Evolutionary conservation across 2,329 filamentous ascomycete species (phyloP), one percentile per base, ranked within the genome.

Genomic region (Stylonectria norvegica): DNA sequence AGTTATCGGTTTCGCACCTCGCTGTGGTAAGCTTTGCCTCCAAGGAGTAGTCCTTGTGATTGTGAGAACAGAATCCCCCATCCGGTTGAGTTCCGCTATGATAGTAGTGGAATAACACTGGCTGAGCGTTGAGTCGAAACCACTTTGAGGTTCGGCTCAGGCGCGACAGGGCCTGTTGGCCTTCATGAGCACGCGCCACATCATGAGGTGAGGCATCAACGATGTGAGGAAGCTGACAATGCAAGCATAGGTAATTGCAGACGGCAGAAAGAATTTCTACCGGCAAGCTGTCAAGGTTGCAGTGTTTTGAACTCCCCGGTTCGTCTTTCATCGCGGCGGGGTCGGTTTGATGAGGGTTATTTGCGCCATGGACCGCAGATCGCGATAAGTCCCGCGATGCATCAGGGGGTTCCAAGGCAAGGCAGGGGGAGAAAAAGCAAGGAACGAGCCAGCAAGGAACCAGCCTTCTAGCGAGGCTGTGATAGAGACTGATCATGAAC

Each of bases 241-340:
- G 55, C 18, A 49, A 45, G 40, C 55, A 57, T 10, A 57, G 40
- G 29, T 56, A 51, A 16, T 49, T 49, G 16, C 55, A 57, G 20
- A 57, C 55, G n/a, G 52, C 32, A 17, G 55, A 44, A 18, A 57
- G 41, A 33, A 57, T 57, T 50, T 57, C 55, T 5, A 50, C 49
- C 11, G 55, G 55, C 4, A 57, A 39, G 37, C 51, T 42, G 1
- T 40, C 41, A 4, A 57, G 50, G 12, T 52, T 56, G 32, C 47
- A 39, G 9, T 38, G 39, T 10, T 46, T 38, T 17, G 30, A 43
- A 18, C 44, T 50, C 5, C 39, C 38, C 39, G 5, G 5, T 6
- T 5, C 14, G n/a, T 32, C n/a, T 16, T 32, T 18, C n/a, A 16
- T 32, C n/a, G 5, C 29, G n/a, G 14, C 14, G 11, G 19, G n/a